Conservation (phyloP, 2,329 filamentous ascomycete genomes). For the Cercospora sp. region DNA sequence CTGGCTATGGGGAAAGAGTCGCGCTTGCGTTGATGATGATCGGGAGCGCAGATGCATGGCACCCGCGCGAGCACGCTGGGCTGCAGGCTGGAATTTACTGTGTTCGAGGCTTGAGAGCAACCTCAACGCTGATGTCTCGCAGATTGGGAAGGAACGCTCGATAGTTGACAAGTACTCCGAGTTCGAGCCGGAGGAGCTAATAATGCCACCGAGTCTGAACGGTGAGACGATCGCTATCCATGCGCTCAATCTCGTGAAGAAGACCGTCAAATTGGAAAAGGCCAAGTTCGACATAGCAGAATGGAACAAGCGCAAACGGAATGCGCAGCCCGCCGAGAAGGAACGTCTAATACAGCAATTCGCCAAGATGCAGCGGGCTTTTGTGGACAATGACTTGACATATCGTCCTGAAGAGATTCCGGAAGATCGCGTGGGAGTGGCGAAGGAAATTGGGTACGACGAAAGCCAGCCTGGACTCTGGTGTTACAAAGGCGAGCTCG, state of each 20-base stretch:
- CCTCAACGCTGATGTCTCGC: not conserved
- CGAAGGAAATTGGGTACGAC: not conserved
- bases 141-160: not conserved
- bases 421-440: not conserved
- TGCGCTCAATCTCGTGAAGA: not conserved
- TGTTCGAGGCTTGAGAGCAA: not conserved
- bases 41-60: not conserved
- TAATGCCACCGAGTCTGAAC: not conserved
- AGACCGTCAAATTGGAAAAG: not conserved
- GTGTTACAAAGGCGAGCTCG: not conserved
- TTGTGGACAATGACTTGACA: not conserved
- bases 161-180: not conserved
- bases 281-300: not conserved
- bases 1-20: not conserved
- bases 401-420: not conserved
- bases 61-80: not conserved
- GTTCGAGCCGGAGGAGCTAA: not conserved
- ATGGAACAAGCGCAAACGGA: not conserved
- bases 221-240: not conserved
- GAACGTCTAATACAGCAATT: not conserved
- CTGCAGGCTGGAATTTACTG: not conserved
- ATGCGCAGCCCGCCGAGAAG: not conserved
- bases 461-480: not conserved
- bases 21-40: not conserved
- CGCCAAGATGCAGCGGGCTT: not conserved